A percentile compares a stretch with the other conserved stretches of the same genome.
Evolutionary conservation across 768 basidiomycete species (phyloP).

Genomic region (Cystobasidiopsis lactophilus): DNA sequence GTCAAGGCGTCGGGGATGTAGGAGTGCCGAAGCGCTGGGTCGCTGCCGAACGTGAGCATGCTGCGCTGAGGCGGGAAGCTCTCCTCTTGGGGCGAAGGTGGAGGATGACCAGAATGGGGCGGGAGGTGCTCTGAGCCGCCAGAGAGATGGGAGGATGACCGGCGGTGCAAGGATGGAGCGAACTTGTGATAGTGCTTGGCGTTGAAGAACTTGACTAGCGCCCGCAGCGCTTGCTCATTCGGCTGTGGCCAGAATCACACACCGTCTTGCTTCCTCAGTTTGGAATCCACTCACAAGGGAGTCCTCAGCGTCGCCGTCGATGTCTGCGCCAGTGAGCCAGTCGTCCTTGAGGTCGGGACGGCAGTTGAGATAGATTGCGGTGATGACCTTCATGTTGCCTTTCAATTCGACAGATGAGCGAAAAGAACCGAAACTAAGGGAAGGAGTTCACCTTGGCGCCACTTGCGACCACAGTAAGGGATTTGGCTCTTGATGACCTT

Average conservation of each 20-base stretch:
- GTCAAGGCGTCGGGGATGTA: conserved; percentile 73
- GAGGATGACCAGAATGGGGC: conserved; percentile 18
- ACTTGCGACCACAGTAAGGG: conserved; percentile 90
- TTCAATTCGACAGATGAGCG: neutral
- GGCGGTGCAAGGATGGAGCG: conserved; percentile 37
- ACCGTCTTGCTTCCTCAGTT: neutral
- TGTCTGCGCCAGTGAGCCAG: conserved; percentile 83
- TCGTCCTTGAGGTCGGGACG: conserved; percentile 91
- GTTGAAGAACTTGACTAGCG: conserved; percentile 91
- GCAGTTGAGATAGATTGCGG: conserved; percentile 90
- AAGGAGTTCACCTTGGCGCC: conserved; percentile 74
- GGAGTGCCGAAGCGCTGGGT: conserved; percentile 37
- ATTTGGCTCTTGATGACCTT: conserved; percentile 99
- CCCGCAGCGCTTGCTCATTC: conserved; percentile 81
- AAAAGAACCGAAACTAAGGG: neutral
- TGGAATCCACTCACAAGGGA: conserved; percentile 37
- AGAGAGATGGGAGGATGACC: conserved; percentile 51
- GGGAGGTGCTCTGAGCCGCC: conserved; percentile 36
- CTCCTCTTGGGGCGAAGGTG: conserved; percentile 32
- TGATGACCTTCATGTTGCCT: conserved; percentile 99
- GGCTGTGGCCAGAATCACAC: conserved; percentile 32
- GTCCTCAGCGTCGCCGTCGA: conserved; percentile 71
- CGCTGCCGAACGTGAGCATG: conserved; percentile 10
- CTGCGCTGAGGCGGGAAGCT: conserved; percentile 70
- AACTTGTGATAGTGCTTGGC: conserved; percentile 57